phyloP scores from a whole-genome alignment of 2,329 filamentous ascomycete genomes.

The Alternaria consortialis region DNA sequence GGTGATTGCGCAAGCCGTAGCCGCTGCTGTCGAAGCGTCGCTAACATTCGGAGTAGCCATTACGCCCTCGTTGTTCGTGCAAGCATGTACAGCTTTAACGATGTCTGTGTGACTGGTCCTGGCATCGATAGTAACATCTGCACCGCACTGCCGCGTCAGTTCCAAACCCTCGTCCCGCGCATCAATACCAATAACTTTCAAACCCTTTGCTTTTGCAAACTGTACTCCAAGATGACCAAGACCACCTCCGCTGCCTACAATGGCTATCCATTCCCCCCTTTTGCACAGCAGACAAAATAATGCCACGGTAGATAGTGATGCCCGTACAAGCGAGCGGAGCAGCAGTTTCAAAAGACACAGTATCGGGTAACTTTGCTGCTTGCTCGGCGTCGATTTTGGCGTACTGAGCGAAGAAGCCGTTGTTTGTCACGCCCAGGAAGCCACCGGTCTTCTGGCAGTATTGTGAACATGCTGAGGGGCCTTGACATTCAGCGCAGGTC shows the following conservation, averaged over 20 bases:
- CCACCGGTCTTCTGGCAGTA: background rate
- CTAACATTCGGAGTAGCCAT: background rate
- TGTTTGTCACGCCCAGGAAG: background rate
- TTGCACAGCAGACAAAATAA: conserved; percentile 56
- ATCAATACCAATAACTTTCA: conserved; percentile 82
- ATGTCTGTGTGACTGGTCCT: background rate
- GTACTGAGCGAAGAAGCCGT: background rate
- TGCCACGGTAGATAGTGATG: conserved; percentile 73
- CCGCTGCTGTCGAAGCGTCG: conserved; percentile 60
- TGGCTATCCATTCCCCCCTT: background rate
- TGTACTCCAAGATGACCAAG: conserved; percentile 69
- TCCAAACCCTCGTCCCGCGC: conserved; percentile 71
- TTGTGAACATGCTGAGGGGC: background rate
- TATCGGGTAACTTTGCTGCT: conserved; percentile 31
- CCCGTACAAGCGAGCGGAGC: conserved; percentile 43
- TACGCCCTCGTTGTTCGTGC: background rate
- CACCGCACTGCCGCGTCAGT: conserved; percentile 59
- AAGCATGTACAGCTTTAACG: background rate
- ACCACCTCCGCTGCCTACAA: background rate
- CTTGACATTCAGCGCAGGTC: background rate
- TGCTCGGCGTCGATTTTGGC: background rate
- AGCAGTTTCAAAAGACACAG: conserved; percentile 30
- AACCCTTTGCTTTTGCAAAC: conserved; percentile 87
- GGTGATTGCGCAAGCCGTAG: conserved; percentile 63
- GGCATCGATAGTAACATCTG: conserved; percentile 44